Evolutionary conservation across 495 filamentous ascomycete species (phyloP), one percentile per base, ranked within the genome.

Genomic region (Ramalina peruviana): DNA sequence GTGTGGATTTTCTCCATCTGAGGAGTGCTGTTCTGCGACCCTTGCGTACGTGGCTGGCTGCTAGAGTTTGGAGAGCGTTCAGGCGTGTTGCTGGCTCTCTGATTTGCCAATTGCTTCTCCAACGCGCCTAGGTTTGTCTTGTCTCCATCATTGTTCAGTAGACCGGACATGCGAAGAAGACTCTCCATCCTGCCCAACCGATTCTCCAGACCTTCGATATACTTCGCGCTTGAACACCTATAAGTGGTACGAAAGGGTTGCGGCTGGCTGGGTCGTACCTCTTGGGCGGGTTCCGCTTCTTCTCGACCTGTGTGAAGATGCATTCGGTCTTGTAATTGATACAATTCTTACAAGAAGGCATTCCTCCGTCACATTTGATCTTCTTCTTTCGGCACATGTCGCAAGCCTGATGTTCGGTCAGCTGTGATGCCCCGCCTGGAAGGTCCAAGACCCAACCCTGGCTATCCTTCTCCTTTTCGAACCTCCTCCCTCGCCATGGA

Each of bases 301-400:
- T 98, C 71, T 98, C 92, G 20, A 96, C 88, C 59, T 94, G 87
- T 6, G 92, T 97, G 60, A 95, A 98, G 48, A 97, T 78, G 60
- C 92, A 98, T 58, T 96, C 89, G 9, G 88, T 94, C 72, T 95
- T 96, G 72, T 97, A 96, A 65, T 98, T 97, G 61, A 82, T 82
- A 63, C 92, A 98, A 66, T 98, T 93, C 15, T 87, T 88, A 66
- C 92, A 98, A 50, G 86, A 79, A 37, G 93, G 92, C 64, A 92
- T 80, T 67, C 93, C 94, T 46, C 92, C 92, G 62, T 98, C 93
- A 66, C 92, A 98, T 68, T 97, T 97, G 62, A 98, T 97, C 76
- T 98, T 98, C 73, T 97, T 98, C 70, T 95, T 96, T 54, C 92
- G 79, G 62, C 92, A 98, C 90, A 96, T 94, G 62, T 98, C 92